phyloP scores from a whole-genome alignment of 129 eudicot genomes.

The carrot (Daucus carota) region DH1_v3.0 NC_030382.2:52405501-52406000 shows the following conservation, averaged over 20 bases:
- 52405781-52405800: not conserved
- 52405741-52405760: not conserved
- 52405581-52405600: not conserved
- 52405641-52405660: not conserved
- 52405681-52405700: not conserved
- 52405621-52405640: conserved; percentile 4
- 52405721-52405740: conserved; percentile 6
- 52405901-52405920: not conserved
- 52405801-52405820: conserved; percentile 3
- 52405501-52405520: conserved; percentile 75
- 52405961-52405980: no score
- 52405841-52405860: not conserved
- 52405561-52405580: conserved; percentile 35
- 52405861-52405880: not conserved
- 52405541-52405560: conserved; percentile 57
- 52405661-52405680: not conserved
- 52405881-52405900: not conserved
- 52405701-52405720: conserved; percentile 9
- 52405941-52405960: no score
- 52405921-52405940: not conserved
- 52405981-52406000: not conserved
- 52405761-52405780: not conserved
- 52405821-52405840: not conserved
- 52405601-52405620: not conserved
- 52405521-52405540: conserved; percentile 64